Conservation (phyloP, 306 rosid genomes). For the Pterocarpus santalinus region DNA sequence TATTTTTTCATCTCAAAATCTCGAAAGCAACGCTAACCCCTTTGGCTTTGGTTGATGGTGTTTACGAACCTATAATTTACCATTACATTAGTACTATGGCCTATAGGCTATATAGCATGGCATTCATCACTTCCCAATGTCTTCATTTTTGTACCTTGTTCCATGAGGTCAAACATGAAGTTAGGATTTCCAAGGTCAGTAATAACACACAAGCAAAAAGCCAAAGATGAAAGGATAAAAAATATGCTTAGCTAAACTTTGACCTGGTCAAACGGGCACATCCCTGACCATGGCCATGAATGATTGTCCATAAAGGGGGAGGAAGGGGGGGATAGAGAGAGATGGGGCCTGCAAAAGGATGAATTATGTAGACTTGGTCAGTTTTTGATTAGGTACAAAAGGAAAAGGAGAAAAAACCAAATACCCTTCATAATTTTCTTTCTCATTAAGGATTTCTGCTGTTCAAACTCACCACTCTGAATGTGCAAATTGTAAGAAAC, state of each 20-base stretch:
- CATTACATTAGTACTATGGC: conserved; percentile 26
- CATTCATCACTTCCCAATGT: conserved; percentile 42
- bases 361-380: conserved; percentile 41
- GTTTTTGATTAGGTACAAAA: conserved; percentile 38
- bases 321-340: conserved; percentile 14
- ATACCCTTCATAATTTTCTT: conserved; percentile 21
- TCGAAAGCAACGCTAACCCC: conserved; percentile 41
- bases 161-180: conserved; percentile 44
- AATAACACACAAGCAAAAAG: conserved; percentile 28
- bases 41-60: conserved; percentile 10
- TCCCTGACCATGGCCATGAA: conserved; percentile 39
- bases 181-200: conserved; percentile 42
- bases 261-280: conserved; percentile 68
- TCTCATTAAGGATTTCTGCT: conserved; percentile 40
- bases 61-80: background rate
- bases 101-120: conserved; percentile 19
- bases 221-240: conserved; percentile 42
- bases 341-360: conserved; percentile 41
- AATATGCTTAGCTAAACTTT: conserved; percentile 44
- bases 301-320: conserved; percentile 46
- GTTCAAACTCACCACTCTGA: background rate
- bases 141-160: conserved; percentile 33
- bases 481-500: conserved; percentile 38
- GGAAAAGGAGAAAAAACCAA: conserved; percentile 29
- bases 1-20: conserved; percentile 23